Conservation (phyloP, 306 rosid species). For the Gastrolobium villosum region DNA sequence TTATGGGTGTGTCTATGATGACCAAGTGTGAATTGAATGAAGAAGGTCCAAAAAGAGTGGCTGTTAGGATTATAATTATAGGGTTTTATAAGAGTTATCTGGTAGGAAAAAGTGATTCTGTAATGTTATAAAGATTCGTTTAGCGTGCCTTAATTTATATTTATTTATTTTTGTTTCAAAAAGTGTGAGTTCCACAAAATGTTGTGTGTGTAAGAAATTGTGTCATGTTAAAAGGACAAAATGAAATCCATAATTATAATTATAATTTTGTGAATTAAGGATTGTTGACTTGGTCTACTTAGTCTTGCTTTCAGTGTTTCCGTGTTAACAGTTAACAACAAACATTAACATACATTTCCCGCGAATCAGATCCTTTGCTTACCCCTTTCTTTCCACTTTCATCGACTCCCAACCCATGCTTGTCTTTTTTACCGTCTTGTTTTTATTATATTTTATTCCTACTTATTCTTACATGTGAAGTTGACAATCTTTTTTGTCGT, state of each 20-base stretch:
- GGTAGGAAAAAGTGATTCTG: too few species aligned
- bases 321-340: slow-evolving; percentile 7
- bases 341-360: background rate
- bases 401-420: slow-evolving; percentile 25
- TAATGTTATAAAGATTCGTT: too few species aligned
- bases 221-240: too few species aligned
- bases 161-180: too few species aligned
- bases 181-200: too few species aligned
- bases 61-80: background rate
- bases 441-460: background rate
- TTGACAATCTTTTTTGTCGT: too few species aligned
- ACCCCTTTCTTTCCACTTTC: slow-evolving; percentile 32
- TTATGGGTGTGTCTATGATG: background rate
- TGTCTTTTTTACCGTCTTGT: background rate
- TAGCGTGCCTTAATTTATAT: too few species aligned
- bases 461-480: too few species aligned
- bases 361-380: slow-evolving; percentile 44
- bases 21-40: slow-evolving; percentile 1
- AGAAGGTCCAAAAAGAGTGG: background rate
- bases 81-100: too few species aligned
- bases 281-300: slow-evolving; percentile 29
- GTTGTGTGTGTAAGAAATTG: too few species aligned
- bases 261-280: slow-evolving; percentile 4
- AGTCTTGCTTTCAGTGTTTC: background rate
- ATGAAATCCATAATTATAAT: too few species aligned